Percentiles rank a stretch among this genome's conserved stretches.
Conservation (phyloP, 495 filamentous ascomycete genomes). For the Parmelia sp. region DNA sequence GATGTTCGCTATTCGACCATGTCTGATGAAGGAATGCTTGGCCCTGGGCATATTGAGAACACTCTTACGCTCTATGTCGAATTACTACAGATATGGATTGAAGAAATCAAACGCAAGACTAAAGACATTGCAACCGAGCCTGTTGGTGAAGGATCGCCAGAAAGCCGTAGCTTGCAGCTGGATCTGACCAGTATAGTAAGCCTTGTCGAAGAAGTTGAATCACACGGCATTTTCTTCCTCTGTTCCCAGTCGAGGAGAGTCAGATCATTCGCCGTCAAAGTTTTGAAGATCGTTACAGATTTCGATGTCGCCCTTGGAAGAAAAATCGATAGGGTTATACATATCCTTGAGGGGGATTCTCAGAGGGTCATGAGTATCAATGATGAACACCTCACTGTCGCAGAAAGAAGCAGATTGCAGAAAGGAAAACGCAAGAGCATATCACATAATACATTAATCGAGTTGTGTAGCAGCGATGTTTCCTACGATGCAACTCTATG, state of each 20-base stretch:
- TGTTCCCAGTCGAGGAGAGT: constrained; percentile 92
- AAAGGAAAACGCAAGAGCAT: constrained; percentile 82
- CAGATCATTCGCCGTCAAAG: constrained; percentile 82
- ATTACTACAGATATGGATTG: constrained; percentile 90
- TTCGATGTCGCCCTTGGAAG: constrained; percentile 87
- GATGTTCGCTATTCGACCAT: constrained; percentile 95
- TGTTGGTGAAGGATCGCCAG: constrained; percentile 49
- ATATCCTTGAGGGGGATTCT: constrained; percentile 85
- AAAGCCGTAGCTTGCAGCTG: constrained; percentile 61
- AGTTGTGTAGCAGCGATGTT: constrained; percentile 91
- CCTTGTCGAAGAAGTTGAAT: constrained; percentile 93
- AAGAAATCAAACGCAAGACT: constrained; percentile 84
- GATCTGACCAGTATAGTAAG: constrained; percentile 82
- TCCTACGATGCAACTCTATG: constrained; percentile 91
- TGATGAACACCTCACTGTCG: constrained; percentile 85
- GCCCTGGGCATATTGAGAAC: constrained; percentile 89
- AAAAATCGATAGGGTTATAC: constrained; percentile 72
- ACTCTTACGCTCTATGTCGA: constrained; percentile 91
- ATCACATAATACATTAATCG: constrained; percentile 77
- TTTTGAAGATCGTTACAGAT: constrained; percentile 84
- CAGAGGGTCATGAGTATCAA: constrained; percentile 84
- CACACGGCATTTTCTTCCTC: constrained; percentile 95
- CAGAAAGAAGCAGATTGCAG: constrained; percentile 86
- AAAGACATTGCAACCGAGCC: constrained; percentile 61
- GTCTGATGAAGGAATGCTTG: constrained; percentile 96